Evolutionary conservation across 768 basidiomycete species (phyloP).

Genomic region (Phlegmacium glaucopus): DNA sequence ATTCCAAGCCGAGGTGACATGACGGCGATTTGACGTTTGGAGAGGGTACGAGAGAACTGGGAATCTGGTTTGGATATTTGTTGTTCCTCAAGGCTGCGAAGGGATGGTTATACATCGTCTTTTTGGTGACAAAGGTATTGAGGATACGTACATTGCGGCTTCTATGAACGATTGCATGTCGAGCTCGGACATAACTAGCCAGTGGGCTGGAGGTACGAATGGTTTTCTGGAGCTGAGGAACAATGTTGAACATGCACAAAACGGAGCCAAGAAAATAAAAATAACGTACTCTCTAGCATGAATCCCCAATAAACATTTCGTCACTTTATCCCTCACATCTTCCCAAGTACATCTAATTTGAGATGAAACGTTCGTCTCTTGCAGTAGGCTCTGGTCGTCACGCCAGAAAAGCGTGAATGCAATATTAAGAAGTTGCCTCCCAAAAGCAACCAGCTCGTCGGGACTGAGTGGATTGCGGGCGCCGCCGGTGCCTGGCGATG

Average conservation of each 20-base stretch:
- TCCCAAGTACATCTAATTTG: constrained; percentile 56
- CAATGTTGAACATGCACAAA: constrained; percentile 1
- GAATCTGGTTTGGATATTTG: constrained; percentile 2
- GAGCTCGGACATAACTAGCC: constrained; percentile 60
- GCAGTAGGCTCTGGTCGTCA: constrained; percentile 32
- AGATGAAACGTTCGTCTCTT: constrained; percentile 20
- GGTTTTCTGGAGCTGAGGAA: constrained; percentile 68
- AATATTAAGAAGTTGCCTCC: constrained; percentile 77
- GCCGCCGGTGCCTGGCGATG: constrained; percentile 13
- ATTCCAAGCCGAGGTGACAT: constrained; percentile 86
- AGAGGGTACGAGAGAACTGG: constrained; percentile 22
- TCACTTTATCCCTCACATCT: constrained; percentile 70
- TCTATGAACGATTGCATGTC: constrained; percentile 69
- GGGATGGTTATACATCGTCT: neutral
- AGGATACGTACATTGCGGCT: constrained; percentile 67
- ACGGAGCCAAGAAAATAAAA: neutral
- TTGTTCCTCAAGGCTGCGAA: constrained; percentile 11
- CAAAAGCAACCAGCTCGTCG: constrained; percentile 77
- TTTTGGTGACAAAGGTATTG: neutral
- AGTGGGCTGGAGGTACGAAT: constrained; percentile 82
- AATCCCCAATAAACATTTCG: constrained; percentile 74
- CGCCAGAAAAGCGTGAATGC: constrained; percentile 68
- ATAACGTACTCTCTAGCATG: constrained; percentile 82
- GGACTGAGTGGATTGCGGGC: constrained; percentile 74
- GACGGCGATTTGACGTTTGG: constrained; percentile 69